phyloP scores from a whole-genome alignment of 306 rosid genomes.

The Gastrolobium villosum region DNA sequence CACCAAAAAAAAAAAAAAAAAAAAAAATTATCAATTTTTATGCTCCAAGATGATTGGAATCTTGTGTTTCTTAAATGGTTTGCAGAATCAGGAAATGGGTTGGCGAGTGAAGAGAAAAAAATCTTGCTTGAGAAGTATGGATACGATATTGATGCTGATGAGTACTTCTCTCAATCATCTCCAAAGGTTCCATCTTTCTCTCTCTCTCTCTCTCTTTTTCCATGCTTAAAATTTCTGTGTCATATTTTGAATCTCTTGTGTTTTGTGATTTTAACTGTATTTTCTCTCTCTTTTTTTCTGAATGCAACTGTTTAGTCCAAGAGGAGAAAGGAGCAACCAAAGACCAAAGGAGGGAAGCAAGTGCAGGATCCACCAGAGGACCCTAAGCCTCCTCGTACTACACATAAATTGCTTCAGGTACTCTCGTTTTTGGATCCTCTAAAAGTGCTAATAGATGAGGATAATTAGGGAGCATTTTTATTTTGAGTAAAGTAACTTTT shows the following conservation, averaged over 20 bases:
- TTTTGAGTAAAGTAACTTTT: no score
- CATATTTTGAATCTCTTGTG: conserved; percentile 7
- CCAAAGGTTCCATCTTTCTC: conserved; percentile 61
- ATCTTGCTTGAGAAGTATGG: conserved; percentile 82
- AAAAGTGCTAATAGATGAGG: conserved; percentile 19
- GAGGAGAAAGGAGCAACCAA: conserved; percentile 64
- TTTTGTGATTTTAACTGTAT: conserved; percentile 36
- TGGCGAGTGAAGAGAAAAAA: conserved; percentile 66
- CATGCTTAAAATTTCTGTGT: conserved; percentile 26
- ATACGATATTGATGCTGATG: conserved; percentile 84
- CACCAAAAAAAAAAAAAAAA: background rate
- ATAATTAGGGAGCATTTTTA: background rate
- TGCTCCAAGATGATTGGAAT: background rate
- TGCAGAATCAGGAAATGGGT: conserved; percentile 63
- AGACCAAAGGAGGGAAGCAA: conserved; percentile 57
- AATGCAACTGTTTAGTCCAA: conserved; percentile 58
- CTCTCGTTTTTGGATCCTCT: conserved; percentile 21
- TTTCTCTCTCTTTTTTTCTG: conserved; percentile 15
- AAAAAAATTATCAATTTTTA: background rate
- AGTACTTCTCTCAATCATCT: conserved; percentile 69
- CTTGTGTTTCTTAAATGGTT: conserved; percentile 12
- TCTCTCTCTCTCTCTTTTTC: no score
- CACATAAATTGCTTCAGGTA: conserved; percentile 94
- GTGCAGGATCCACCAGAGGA: conserved; percentile 56
- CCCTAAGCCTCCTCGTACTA: conserved; percentile 68